Conservation (phyloP, 345 rosid species). For the Firmiana major region DNA sequence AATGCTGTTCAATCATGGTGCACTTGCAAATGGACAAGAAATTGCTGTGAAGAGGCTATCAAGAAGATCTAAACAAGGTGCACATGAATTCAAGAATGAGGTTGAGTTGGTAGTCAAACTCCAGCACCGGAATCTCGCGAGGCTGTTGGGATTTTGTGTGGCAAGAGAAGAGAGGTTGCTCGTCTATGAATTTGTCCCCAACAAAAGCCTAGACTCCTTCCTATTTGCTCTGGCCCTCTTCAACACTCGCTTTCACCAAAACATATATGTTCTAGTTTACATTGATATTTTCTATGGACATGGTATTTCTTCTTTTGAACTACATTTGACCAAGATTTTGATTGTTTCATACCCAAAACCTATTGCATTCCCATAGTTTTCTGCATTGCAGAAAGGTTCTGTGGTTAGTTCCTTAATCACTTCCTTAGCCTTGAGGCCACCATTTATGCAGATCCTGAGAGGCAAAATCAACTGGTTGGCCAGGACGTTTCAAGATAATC, state of each 20-base stretch:
- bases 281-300: too few species aligned
- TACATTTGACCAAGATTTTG: background rate
- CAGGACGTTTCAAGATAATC: conserved; percentile 20
- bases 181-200: conserved; percentile 21
- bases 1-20: conserved; percentile 4
- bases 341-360: too few species aligned
- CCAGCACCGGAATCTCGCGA: conserved; percentile 19
- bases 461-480: background rate
- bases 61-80: conserved; percentile 17
- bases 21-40: conserved; percentile 13
- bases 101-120: conserved; percentile 17
- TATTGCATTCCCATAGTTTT: background rate
- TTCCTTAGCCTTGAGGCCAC: background rate
- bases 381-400: background rate
- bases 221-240: conserved; percentile 9
- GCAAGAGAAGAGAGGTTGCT: conserved; percentile 19
- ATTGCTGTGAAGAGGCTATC: conserved; percentile 28
- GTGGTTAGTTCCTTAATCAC: background rate
- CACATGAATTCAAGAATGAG: conserved; percentile 23
- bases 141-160: conserved; percentile 16
- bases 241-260: background rate
- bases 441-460: background rate
- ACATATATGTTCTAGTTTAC: background rate
- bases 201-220: conserved; percentile 22
- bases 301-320: too few species aligned